Evolutionary conservation across 208 protist genomes (phyloP), one percentile per base, ranked within the genome.

Genomic region (Wallacemonas collosoma): DNA sequence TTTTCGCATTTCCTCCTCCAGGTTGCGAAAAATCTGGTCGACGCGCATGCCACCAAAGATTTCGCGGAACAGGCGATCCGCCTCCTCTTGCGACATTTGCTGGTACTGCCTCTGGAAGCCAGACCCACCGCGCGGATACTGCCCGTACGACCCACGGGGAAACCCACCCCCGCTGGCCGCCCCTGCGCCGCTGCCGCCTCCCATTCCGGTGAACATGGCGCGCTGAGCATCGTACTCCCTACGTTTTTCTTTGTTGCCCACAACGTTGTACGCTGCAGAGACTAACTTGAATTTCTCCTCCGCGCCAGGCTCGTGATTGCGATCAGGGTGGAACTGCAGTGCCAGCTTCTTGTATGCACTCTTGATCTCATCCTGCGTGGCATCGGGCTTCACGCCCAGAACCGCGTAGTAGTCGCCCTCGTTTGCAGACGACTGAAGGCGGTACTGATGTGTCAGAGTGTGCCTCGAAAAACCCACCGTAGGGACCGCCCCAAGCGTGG

Each of bases 261-360:
- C 55, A 39, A 95, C 85, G 60, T 86, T 90, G 80, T 97, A 97
- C 3, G 92, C 92, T 36, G 87, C 89, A 0, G 92, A 94, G 35
- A 97, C 94, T 17, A 53, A 75, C 63, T 97, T 97, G 71, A 97
- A 97, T 71, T 81, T 89, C 64, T 97, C 89, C 85, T 97, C 89
- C 5, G 93, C 92, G 0, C 86, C 91, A 5, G 82, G 77, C 41
- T 83, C 78, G 65, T 85, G 83, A 66, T 98, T 97, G 55, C 90
- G 83, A 77, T 98, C 94, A 2, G 94, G 94, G 80, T 98, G 94
- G 70, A 84, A 97, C 78, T 94, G 75, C 0, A 98, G 82, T 3
- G 90, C 94, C 8, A 94, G 79, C 68, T 91, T 95, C 71, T 95
- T 95, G 71, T 98, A 98, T 1, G 94, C 90, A 26, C 71, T 80